phyloP scores from a whole-genome alignment of 2,329 filamentous ascomycete species.

The Trichoderma cornu-damae region DNA sequence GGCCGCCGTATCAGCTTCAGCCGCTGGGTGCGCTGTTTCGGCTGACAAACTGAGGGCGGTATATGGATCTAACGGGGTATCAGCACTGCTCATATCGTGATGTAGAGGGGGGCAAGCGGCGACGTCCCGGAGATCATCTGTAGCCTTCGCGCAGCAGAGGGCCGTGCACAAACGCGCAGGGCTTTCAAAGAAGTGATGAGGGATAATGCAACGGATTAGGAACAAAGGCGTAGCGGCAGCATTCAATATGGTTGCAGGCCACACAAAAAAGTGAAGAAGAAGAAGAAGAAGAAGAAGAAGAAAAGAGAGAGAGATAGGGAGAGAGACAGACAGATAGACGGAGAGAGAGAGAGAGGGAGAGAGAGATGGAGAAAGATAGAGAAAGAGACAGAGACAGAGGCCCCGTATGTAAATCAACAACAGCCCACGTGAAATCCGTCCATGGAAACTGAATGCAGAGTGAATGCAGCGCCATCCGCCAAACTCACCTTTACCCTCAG shows the following conservation, averaged over 20 bases:
- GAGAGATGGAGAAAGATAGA: no score
- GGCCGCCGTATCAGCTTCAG: background rate
- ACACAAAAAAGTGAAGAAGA: no score
- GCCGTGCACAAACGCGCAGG: background rate
- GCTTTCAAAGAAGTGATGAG: background rate
- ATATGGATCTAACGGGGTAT: background rate
- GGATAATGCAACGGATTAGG: background rate
- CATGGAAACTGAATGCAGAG: background rate
- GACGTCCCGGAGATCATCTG: background rate
- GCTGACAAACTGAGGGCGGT: background rate
- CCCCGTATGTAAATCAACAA: no score
- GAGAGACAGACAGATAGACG: no score
- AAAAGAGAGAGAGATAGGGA: no score
- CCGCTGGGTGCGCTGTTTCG: background rate
- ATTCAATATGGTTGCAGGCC: background rate
- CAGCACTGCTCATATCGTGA: background rate
- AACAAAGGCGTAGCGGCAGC: background rate
- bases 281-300: no score
- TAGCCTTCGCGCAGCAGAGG: background rate
- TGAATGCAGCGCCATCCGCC: conserved; percentile 1
- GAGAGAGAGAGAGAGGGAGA: no score
- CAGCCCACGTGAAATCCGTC: background rate
- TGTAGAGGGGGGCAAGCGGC: background rate
- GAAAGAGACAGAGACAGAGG: background rate
- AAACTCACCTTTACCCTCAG: conserved; percentile 6